Base-by-base conservation (phyloP, 805 yeast species). In the Debaryomyces maramus region DNA sequence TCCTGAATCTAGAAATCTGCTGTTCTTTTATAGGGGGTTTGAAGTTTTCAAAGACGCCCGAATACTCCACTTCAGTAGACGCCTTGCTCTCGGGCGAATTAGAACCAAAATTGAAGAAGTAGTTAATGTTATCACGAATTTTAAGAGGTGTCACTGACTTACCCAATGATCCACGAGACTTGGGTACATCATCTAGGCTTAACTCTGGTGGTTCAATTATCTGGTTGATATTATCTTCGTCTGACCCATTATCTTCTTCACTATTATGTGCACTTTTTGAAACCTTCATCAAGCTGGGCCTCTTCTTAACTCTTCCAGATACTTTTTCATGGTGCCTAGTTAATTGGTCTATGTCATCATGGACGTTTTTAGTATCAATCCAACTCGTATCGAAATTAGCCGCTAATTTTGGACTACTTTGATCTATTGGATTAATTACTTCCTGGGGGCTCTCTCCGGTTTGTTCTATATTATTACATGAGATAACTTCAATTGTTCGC, bases 61-160 rank as follows among this genome's bases (percentile, higher is more conserved):
- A 14, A 15, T 13, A 15, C 11, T 29, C 11, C 32, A 13, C 18
- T 9, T 11, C 5, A 4, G 18, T n/a, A 9, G 8, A 5, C 7
- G 9, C 28, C 9, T 20, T 15, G 28, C 26, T 26, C 8, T 27
- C 31, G 14, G 16, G 26, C n/a, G 17, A 9, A 6, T 33, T 21
- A 18, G 23, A 14, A 10, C 15, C 10, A n/a, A 26, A 24, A 23
- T 17, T 38, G 21, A 48, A 39, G 8, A 45, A 20, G 24, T 43
- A 28, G 17, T 22, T 41, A 10, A 52, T 8, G 32, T 41, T 52
- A 8, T 50, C 55, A 32, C 56, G 48, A 24, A 52, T 45, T 36
- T 38, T 50, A 17, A 52, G 45, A 1, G 52, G 55, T 8, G 47
- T 40, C 16, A 34, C 41, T 38, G 49, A 32, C 17, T 31, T n/a